Base-by-base conservation (phyloP, 176 grass and related monocot genomes). In the Cymbopogon citratus region DNA sequence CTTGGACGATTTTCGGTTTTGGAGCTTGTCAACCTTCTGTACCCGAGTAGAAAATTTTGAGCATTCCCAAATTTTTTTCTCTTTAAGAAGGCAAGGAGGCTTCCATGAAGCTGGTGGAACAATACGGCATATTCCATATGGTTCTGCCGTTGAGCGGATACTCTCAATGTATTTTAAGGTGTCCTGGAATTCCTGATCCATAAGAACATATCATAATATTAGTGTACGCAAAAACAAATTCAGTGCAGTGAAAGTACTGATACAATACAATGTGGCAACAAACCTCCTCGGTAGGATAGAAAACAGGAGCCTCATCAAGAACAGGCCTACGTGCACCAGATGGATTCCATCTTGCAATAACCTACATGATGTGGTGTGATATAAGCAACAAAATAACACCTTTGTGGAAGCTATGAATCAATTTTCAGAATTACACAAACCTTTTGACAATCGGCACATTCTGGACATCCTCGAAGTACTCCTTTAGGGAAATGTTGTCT, bases 51-150 rank as follows among this genome's bases (percentile, higher is more conserved):
- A 85, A 86, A 95, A 98, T 52, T 87, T 92, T 44, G 92, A 95
- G 73, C 76, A 88, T 82, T 88, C 81, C 92, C 92, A 98, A 44
- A 87, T 81, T 33, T 40, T 89, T 73, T 89, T 93, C 38, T 85
- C 84, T 87, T 95, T 94, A 52, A 98, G 90, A 85, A 83, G 84
- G 75, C 90, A 98, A 27, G 95, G 87, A 7, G 95, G 95, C 72
- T 83, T 94, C 95, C 95, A 98, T 12, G 92, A 86, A 86, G 90
- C 63, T 69, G 95, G 95, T 60, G 92, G 95, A 89, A 98, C 92
- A 48, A 98, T 98, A 62, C 95, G 90, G 35, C 92, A 94, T 76
- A 98, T 95, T 59, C 95, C 95, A 89, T 91, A 95, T 29, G 82
- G 84, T 74, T 95, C 92, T 57, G 92, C 92, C 7, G 45, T 81